These are phyloP conservation scores for Phytophthora fragariae DNA, from an alignment of 352 stramenopile species.

Conservation along the genomic window DNA sequence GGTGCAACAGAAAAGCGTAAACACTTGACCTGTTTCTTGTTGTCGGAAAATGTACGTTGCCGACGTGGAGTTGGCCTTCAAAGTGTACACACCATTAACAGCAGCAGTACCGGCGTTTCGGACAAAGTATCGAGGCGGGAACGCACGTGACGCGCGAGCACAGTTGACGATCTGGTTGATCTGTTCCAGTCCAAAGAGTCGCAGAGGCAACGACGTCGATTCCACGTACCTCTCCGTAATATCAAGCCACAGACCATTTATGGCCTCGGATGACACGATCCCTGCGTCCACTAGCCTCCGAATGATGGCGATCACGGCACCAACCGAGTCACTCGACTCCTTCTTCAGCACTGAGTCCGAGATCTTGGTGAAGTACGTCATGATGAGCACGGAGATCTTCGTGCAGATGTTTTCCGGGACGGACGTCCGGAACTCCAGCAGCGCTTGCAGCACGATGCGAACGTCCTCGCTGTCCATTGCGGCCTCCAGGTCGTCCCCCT, in stretches of 20 bases:
- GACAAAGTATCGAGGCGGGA: constrained; percentile 90
- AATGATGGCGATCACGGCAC: constrained; percentile 83
- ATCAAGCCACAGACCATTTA: constrained; percentile 86
- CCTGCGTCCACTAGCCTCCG: constrained; percentile 80
- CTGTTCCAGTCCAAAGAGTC: constrained; percentile 95
- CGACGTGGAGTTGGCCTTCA: constrained; percentile 74
- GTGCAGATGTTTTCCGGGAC: constrained; percentile 71
- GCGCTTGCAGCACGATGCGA: constrained; percentile 77
- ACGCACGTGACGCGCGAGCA: constrained; percentile 80
- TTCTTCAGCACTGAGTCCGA: constrained; percentile 86
- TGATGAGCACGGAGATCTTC: constrained; percentile 77
- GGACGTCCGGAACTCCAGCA: constrained; percentile 77
- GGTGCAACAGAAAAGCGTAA: constrained; percentile 97
- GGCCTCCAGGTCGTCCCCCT: constrained; percentile 55
- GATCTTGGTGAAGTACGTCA: constrained; percentile 86
- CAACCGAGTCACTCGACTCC: constrained; percentile 84
- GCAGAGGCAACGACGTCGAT: constrained; percentile 92
- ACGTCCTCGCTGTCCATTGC: constrained; percentile 85
- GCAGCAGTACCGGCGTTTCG: constrained; percentile 90
- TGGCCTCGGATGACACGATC: constrained; percentile 50
- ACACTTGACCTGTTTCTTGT: constrained; percentile 75
- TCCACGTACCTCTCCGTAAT: constrained; percentile 89
- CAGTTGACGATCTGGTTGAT: constrained; percentile 94
- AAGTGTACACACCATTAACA: constrained; percentile 94
- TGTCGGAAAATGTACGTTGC: constrained; percentile 81